Evolutionary conservation across 257 asterid species (phyloP).

Genomic region (Capsicum chinense): DNA sequence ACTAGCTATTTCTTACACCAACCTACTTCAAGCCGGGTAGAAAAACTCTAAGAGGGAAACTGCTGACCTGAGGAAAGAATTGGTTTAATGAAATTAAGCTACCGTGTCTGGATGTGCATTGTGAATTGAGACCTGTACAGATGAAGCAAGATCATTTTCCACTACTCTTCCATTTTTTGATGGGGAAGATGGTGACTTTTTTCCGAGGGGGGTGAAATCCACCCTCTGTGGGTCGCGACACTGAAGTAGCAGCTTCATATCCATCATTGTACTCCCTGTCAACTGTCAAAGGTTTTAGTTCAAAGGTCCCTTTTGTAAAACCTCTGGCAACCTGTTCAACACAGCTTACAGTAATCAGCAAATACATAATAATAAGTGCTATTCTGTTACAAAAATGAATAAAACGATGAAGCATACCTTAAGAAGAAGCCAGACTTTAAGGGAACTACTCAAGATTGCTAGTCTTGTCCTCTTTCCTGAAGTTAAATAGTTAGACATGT

Average conservation of each 20-base stretch:
- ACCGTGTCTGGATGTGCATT: neutral
- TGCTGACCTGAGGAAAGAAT: neutral
- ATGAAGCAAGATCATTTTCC: constrained; percentile 49
- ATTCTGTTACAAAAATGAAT: neutral
- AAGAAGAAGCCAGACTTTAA: constrained; percentile 94
- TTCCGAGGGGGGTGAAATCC: constrained; percentile 49
- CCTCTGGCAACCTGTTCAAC: constrained; percentile 81
- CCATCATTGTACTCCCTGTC: constrained; percentile 48
- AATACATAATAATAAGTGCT: neutral
- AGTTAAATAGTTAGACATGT: constrained; percentile 90
- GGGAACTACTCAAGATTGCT: constrained; percentile 90
- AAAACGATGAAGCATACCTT: constrained; percentile 60
- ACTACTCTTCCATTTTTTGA: constrained; percentile 67
- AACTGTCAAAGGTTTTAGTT: constrained; percentile 69
- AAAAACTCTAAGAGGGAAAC: neutral
- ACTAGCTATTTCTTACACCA: constrained; percentile 6
- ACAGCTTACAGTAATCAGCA: constrained; percentile 17
- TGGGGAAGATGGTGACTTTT: constrained; percentile 66
- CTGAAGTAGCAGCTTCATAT: constrained; percentile 49
- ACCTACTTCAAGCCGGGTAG: neutral
- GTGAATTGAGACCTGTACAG: constrained; percentile 24
- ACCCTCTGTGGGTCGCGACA: constrained; percentile 54
- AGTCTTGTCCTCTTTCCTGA: constrained; percentile 89
- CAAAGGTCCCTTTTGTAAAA: constrained; percentile 77
- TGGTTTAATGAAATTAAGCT: neutral